Base-by-base conservation (phyloP, 768 basidiomycete genomes). In the Lactarius sp. region DNA sequence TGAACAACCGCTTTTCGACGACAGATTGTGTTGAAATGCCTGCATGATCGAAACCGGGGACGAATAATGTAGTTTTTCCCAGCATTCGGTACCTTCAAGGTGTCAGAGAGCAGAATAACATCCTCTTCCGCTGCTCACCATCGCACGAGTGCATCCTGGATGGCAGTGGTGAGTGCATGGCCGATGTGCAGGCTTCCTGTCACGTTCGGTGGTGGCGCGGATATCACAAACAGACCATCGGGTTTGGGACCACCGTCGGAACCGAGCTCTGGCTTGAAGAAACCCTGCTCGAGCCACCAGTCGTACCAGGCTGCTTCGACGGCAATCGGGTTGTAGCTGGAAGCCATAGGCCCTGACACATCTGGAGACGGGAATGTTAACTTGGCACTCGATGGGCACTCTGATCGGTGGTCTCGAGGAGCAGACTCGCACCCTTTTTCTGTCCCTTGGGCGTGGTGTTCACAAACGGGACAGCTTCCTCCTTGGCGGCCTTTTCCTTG, bases 21-120 rank as follows among this genome's bases (percentile, higher is more conserved):
- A 99, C 96, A 51, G 92, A 92, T 75, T 99, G 97, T 0, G 97
- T 98, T 0, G 95, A 95, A 65, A 99, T 98, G 61, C 96, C 95
- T 0, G 97, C 97, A 70, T 99, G 97, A 75, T 99, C 97, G 71
- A 95, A 99, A 16, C 97, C 97, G 0, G 97, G 97, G 2, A 87
- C 83, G 71, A 89, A 98, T 0, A 98, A 79, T 0, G 90, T 88
- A 10, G 92, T 92, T 76, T 87, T 91, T 1, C 96, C 96, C 46
- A 89, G 77, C 97, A 98, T 99, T 39, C 96, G 92, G 73, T 94
- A 93, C 93, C 92, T 94, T 56, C 9, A 16, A 33, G 18, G 60
- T 18, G 16, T 60, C 56, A 55, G 18, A 31, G 27, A 33, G 4
- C n/a, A 47, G 22, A 51, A 36, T 34, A 34, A 37, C 33, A 16